Evolutionary conservation across 371 early-diverging fungal species (phyloP).

Genomic region (Nosema muscidifuracis): DNA sequence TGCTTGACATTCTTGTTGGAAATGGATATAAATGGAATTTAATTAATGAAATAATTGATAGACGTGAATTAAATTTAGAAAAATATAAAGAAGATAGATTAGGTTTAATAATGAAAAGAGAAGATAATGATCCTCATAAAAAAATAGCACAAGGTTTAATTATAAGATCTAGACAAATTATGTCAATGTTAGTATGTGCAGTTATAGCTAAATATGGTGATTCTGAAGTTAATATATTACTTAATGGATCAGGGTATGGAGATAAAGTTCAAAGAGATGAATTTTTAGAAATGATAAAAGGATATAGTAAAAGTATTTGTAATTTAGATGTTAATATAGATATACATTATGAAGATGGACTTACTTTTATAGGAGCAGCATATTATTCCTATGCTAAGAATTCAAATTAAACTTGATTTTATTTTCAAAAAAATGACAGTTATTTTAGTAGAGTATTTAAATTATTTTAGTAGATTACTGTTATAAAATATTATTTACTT

Average conservation of each 20-base stretch:
- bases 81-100: not conserved
- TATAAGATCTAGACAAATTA: conserved; percentile 4
- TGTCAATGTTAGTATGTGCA: not conserved
- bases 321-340: not conserved
- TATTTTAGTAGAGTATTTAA: too few relatives aligned
- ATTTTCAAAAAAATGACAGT: too few relatives aligned
- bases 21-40: conserved; percentile 8
- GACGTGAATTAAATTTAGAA: not conserved
- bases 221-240: not conserved
- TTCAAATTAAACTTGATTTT: not conserved
- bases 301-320: not conserved
- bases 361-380: not conserved
- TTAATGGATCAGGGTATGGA: conserved; percentile 4
- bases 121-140: not conserved
- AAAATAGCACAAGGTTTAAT: not conserved
- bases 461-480: too few relatives aligned
- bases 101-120: not conserved
- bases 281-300: not conserved
- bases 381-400: not conserved
- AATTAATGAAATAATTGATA: not conserved
- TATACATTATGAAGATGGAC: not conserved
- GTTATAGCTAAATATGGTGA: not conserved
- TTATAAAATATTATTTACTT: too few relatives aligned
- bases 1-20: not conserved
- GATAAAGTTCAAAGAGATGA: not conserved